Conservation (phyloP, 129 eudicot species). For the Escallonia rubra region DNA sequence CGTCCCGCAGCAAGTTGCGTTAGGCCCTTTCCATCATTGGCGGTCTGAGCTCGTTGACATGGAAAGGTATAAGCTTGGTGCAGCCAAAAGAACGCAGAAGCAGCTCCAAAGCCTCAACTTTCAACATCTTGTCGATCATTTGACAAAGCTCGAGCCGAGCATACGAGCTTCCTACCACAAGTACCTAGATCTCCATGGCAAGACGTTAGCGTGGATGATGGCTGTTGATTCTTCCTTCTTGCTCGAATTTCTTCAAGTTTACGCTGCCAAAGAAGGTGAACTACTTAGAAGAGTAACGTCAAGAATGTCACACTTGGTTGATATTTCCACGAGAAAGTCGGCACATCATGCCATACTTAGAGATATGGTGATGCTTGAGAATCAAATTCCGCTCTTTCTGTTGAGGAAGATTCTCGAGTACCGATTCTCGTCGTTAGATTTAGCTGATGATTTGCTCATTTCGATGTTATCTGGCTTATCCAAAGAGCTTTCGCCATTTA, state of each 20-base stretch:
- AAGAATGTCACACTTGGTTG: conserved; percentile 44
- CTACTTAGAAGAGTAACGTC: conserved; percentile 15
- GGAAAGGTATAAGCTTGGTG: conserved; percentile 57
- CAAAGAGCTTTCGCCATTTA: conserved; percentile 47
- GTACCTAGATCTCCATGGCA: conserved; percentile 37
- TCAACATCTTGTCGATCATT: conserved; percentile 28
- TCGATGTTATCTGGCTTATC: conserved; percentile 33
- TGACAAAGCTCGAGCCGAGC: conserved; percentile 22
- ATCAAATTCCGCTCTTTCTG: conserved; percentile 58
- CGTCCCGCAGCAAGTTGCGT: conserved; percentile 46
- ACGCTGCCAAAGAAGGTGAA: conserved; percentile 23
- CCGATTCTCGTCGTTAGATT: conserved; percentile 10
- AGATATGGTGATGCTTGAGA: conserved; percentile 61
- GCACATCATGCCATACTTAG: conserved; percentile 49
- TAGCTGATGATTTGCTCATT: conserved; percentile 22
- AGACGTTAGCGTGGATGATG: conserved; percentile 69
- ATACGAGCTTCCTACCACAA: conserved; percentile 57
- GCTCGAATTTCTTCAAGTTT: conserved; percentile 47
- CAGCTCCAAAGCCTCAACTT: conserved; percentile 20
- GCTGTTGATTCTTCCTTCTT: conserved; percentile 48
- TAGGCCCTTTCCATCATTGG: conserved; percentile 70
- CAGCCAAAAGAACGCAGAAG: conserved; percentile 45
- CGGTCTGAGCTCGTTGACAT: conserved; percentile 56
- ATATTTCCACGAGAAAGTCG: conserved; percentile 31
- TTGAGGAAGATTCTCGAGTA: conserved; percentile 25